Percentiles rank a stretch among this genome's conserved stretches.
phyloP scores from a whole-genome alignment of 306 rosid genomes.

The Abrus pulchellus region DNA sequence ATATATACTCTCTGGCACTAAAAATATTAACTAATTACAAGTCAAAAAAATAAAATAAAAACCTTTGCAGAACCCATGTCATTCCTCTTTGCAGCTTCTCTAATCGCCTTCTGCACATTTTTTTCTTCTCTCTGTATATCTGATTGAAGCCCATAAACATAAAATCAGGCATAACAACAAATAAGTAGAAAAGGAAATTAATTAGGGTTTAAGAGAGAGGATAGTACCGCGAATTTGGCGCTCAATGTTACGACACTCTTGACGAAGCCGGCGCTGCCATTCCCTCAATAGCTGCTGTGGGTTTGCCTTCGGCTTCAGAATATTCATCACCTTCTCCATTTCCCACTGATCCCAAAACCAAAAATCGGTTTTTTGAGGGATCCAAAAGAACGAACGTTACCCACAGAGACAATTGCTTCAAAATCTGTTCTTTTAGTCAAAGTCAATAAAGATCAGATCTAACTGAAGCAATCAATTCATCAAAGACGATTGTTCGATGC shows the following conservation, averaged over 20 bases:
- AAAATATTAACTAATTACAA: constrained; percentile 6
- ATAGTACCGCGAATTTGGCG: constrained; percentile 89
- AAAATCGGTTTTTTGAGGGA: constrained; percentile 17
- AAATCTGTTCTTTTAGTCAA: background rate
- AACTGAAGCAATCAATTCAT: constrained; percentile 6
- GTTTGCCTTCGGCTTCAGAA: constrained; percentile 75
- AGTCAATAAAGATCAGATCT: constrained; percentile 12
- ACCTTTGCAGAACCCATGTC: constrained; percentile 99
- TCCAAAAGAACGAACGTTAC: constrained; percentile 33
- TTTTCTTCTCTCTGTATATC: constrained; percentile 94
- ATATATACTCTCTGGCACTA: background rate
- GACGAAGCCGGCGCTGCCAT: constrained; percentile 95
- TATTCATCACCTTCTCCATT: constrained; percentile 83
- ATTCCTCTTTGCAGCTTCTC: constrained; percentile 94
- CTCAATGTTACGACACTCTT: constrained; percentile 89
- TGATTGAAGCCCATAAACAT: constrained; percentile 44
- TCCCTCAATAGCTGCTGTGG: constrained; percentile 79
- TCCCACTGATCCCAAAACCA: constrained; percentile 36
- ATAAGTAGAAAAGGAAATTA: background rate
- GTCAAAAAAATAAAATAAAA: background rate
- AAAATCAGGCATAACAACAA: constrained; percentile 29
- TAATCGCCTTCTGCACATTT: constrained; percentile 86
- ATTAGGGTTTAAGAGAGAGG: constrained; percentile 29
- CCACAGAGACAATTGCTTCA: constrained; percentile 9
- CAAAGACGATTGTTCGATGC: constrained; percentile 33